Conservation (phyloP, 139 green algal species). For the Tetratostichococcus sp. region DNA sequence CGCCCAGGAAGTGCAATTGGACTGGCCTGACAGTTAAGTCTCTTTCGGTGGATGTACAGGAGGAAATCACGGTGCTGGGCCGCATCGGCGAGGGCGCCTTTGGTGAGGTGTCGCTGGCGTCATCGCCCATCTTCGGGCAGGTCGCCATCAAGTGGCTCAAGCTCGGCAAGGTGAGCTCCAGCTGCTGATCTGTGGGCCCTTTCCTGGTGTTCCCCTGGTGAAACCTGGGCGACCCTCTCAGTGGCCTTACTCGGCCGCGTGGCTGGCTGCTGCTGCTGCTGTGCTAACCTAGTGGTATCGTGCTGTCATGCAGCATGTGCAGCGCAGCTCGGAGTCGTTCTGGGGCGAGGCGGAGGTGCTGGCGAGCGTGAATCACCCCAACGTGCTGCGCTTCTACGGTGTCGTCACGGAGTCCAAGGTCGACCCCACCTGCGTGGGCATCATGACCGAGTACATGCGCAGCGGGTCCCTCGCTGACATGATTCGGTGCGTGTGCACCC, state of each 20-base stretch:
- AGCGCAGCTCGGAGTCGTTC: slow-evolving; percentile 70
- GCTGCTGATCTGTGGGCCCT: too few species aligned
- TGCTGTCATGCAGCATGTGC: slow-evolving; percentile 9
- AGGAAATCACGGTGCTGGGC: slow-evolving; percentile 48
- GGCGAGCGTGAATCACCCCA: slow-evolving; percentile 81
- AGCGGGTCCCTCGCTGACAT: slow-evolving; percentile 58
- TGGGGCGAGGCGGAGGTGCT: slow-evolving; percentile 79
- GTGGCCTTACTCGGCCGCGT: too few species aligned
- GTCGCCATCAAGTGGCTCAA: slow-evolving; percentile 86
- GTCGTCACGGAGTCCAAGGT: slow-evolving; percentile 58
- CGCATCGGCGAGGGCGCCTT: slow-evolving; percentile 78
- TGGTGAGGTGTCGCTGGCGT: slow-evolving; percentile 72
- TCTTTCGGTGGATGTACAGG: slow-evolving; percentile 4
- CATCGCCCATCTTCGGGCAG: slow-evolving; percentile 58
- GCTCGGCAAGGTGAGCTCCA: slow-evolving; percentile 27
- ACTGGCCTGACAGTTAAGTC: too few species aligned
- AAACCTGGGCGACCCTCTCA: too few species aligned
- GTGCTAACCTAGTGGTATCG: too few species aligned
- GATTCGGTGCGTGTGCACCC: slow-evolving; percentile 44
- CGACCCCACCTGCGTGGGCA: slow-evolving; percentile 50
- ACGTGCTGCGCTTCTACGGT: slow-evolving; percentile 90
- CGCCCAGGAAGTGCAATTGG: too few species aligned
- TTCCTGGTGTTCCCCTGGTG: too few species aligned
- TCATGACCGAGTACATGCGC: slow-evolving; percentile 87
- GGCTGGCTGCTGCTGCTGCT: too few species aligned